Evolutionary conservation across 2,329 filamentous ascomycete genomes (phyloP), one percentile per base, ranked within the genome.

Genomic region (Paecilomyces sp.): DNA sequence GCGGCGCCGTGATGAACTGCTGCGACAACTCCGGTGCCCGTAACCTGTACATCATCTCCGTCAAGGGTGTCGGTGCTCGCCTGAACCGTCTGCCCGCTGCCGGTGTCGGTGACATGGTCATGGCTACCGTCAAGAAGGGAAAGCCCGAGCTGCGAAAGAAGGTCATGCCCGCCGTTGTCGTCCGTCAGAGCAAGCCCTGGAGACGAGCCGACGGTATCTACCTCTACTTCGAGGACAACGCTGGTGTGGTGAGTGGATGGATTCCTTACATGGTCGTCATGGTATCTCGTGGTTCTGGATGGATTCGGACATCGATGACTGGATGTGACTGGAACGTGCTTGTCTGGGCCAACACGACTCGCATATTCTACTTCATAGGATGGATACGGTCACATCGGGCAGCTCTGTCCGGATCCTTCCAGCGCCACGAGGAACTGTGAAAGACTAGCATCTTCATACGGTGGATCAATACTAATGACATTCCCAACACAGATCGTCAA

Each of bases 71-170:
- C 77, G 93, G 93, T 85, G 93, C 93, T 71, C 92, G 93, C 73
- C 89, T 97, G 74, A 97, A 97, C 88, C 88, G 93, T 80, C 87
- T 99, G 76, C 93, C 93, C 72, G 93, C 94, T 75, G 94, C 90
- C 72, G 94, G 94, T 87, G 93, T 97, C 74, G 94, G 94, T 76
- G 94, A 97, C 86, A 97, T 97, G 94, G 94, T 97, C 79, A 97
- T 99, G 92, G 93, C 93, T 70, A 97, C 94, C 70, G 94, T 97
- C 84, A 97, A 99, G 91, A 97, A 99, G 91, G 94, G 95, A 84
- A 99, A 99, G 91, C 95, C 95, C 67, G 95, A 99, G 84, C 85
- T 99, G 77, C 88, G 95, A 82, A 99, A 99, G 91, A 99, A 99
- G 90, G 94, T 99, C 81, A 96, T 99, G 92, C 94, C 94, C 72